Evolutionary conservation across 2,329 filamentous ascomycete species (phyloP).

Genomic region (Fusarium sp.): DNA sequence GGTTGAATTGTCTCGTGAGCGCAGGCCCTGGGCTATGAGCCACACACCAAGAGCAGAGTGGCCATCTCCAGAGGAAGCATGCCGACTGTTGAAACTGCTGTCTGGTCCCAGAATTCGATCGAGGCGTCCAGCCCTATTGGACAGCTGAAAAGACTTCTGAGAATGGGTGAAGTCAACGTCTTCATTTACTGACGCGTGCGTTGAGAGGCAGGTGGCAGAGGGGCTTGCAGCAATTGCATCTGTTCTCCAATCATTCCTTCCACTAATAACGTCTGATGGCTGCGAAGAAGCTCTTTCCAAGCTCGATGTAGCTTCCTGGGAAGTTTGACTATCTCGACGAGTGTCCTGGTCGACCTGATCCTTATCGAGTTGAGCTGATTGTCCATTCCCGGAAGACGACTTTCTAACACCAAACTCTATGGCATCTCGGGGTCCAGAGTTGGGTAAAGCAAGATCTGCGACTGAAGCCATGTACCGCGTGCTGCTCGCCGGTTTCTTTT

Average conservation of each 20-base stretch:
- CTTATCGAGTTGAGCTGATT: background rate
- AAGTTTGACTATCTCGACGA: background rate
- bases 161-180: conserved; percentile 22
- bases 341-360: conserved; percentile 12
- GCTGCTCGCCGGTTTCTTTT: conserved; percentile 47
- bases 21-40: conserved; percentile 54
- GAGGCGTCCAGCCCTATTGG: conserved; percentile 35
- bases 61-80: conserved; percentile 51
- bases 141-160: conserved; percentile 37
- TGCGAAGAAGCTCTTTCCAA: background rate
- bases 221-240: background rate
- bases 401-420: conserved; percentile 59
- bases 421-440: conserved; percentile 62
- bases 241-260: background rate
- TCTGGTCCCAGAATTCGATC: conserved; percentile 42
- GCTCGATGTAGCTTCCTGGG: background rate
- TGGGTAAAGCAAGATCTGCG: conserved; percentile 49
- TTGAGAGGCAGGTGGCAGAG: background rate
- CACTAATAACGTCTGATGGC: background rate
- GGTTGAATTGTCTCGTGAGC: conserved; percentile 47
- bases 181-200: conserved; percentile 9
- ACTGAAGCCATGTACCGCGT: conserved; percentile 46
- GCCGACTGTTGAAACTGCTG: conserved; percentile 50
- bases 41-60: conserved; percentile 55
- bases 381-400: conserved; percentile 8